phyloP scores from a whole-genome alignment of 225 moss, liverwort and hornwort genomes.

The Bryum argenteum region DNA sequence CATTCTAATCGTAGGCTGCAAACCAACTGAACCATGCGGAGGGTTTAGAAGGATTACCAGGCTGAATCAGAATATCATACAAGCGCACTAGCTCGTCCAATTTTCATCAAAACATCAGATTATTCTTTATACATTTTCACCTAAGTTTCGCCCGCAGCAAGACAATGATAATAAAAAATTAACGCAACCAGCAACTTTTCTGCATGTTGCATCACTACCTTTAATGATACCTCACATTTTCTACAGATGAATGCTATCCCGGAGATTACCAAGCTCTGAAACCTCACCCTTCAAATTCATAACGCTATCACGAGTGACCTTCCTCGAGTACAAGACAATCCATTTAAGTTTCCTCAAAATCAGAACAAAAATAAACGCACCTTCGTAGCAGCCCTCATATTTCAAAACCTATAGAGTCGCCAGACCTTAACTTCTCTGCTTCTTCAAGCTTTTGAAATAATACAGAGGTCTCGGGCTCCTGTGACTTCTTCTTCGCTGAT shows the following conservation, averaged over 20 bases:
- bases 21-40: background rate
- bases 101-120: no score
- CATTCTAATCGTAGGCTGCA: conserved; percentile 1
- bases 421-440: conserved; percentile 28
- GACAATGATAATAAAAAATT: no score
- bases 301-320: background rate
- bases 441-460: conserved; percentile 42
- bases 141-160: no score
- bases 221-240: conserved; percentile 38
- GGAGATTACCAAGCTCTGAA: conserved; percentile 28
- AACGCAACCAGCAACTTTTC: conserved; percentile 4
- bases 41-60: conserved; percentile 39
- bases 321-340: conserved; percentile 14
- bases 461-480: conserved; percentile 33
- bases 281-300: conserved; percentile 30
- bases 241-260: conserved; percentile 39
- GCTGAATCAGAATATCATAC: conserved; percentile 86
- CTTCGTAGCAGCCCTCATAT: conserved; percentile 34
- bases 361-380: conserved; percentile 11
- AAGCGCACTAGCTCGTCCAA: no score
- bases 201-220: conserved; percentile 16
- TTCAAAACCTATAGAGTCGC: conserved; percentile 40
- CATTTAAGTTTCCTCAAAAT: conserved; percentile 10
- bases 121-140: no score
- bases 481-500: conserved; percentile 11